phyloP scores from a whole-genome alignment of 169 alveolate species.

The Cryptosporidium tyzzeri region DNA sequence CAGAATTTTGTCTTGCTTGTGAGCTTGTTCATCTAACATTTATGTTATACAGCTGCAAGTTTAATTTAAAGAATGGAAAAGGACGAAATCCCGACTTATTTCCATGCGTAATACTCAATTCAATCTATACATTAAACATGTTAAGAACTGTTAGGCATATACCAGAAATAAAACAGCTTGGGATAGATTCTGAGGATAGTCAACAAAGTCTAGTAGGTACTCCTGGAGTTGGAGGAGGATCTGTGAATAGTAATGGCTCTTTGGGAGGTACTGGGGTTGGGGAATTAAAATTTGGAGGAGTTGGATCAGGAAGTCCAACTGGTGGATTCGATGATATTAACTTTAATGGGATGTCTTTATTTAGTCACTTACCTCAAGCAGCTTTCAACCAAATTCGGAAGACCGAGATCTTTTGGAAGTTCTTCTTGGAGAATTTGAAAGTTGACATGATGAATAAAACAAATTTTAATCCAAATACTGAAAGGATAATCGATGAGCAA shows the following conservation, averaged over 20 bases:
- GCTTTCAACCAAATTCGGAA: constrained; percentile 44
- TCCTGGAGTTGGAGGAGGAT: neutral
- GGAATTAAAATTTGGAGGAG: neutral
- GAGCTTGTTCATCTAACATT: constrained; percentile 62
- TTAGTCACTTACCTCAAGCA: neutral
- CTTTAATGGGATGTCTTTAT: neutral
- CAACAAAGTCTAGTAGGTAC: neutral
- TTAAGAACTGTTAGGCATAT: constrained; percentile 58
- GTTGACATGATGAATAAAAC: neutral
- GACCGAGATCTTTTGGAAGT: constrained; percentile 53
- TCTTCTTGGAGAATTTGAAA: constrained; percentile 27
- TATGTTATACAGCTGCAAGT: constrained; percentile 51
- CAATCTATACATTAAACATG: constrained; percentile 39
- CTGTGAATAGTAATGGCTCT: neutral
- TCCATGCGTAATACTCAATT: constrained; percentile 32
- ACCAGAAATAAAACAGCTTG: constrained; percentile 52
- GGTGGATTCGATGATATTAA: neutral
- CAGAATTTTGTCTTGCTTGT: constrained; percentile 64
- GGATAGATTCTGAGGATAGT: constrained; percentile 58
- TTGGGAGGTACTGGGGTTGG: neutral
- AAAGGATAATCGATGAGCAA: neutral
- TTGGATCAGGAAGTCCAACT: neutral
- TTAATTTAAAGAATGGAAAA: constrained; percentile 1
- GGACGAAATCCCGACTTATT: constrained; percentile 15
- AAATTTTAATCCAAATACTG: neutral